Evolutionary conservation across 202 grass and related monocot species (phyloP).

Genomic region (Elaeis oleifera): DNA sequence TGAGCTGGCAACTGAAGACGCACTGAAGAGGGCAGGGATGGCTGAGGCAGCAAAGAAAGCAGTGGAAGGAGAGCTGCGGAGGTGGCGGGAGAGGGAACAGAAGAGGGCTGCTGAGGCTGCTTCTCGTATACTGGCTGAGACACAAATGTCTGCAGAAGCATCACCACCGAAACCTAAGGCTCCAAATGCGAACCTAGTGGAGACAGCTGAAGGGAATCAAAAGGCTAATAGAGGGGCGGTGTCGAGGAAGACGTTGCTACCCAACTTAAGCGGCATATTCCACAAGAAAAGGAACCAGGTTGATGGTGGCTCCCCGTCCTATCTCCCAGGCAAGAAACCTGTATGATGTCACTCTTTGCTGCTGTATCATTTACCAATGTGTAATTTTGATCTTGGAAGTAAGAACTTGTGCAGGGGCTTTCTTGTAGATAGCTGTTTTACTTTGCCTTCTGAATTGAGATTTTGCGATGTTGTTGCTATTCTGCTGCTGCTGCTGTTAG

Average conservation of each 20-base stretch:
- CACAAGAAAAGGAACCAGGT: constrained; percentile 65
- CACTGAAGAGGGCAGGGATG: constrained; percentile 83
- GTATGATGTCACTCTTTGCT: constrained; percentile 27
- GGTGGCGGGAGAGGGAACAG: constrained; percentile 81
- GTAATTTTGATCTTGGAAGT: no score
- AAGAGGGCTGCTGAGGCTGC: constrained; percentile 54
- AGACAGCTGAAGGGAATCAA: constrained; percentile 34
- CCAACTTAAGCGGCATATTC: constrained; percentile 61
- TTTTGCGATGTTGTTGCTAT: no score
- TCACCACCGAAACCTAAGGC: constrained; percentile 8
- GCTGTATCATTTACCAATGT: no score
- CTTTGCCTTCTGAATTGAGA: no score
- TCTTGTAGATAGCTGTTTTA: no score
- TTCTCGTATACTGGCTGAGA: constrained; percentile 35
- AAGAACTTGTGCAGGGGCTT: no score
- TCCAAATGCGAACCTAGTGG: constrained; percentile 1
- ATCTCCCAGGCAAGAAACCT: constrained; percentile 41
- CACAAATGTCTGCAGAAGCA: constrained; percentile 32
- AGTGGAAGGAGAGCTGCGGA: constrained; percentile 84
- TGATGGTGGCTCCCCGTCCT: constrained; percentile 43
- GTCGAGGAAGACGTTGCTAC: constrained; percentile 59
- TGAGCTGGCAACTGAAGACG: constrained; percentile 75
- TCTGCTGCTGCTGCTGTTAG: no score
- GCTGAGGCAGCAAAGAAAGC: constrained; percentile 84
- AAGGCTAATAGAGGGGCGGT: constrained; percentile 25